Percentiles rank a stretch among this genome's conserved stretches.
These are phyloP conservation scores for Yamadazyma laniorum DNA, from an alignment of 805 yeast species.

Conservation along the genomic window DNA sequence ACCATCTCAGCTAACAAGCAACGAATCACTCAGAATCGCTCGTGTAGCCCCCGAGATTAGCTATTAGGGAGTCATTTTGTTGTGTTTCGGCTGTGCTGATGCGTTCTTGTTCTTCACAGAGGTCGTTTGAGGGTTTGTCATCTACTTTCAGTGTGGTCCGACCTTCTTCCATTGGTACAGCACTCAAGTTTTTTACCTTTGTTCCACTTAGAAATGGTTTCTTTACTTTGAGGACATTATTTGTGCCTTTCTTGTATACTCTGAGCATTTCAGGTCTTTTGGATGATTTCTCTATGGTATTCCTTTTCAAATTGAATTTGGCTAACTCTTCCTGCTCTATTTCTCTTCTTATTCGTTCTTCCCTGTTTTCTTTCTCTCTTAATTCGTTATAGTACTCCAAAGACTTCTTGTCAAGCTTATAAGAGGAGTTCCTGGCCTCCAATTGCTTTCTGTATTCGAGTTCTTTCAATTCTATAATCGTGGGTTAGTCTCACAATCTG, in stretches of 20 bases:
- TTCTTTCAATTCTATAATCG: constrained; percentile 27
- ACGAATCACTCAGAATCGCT: constrained; percentile 10
- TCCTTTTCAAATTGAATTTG: constrained; percentile 9
- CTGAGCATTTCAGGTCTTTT: constrained; percentile 1
- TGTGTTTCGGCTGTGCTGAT: too few relatives aligned
- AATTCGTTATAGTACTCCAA: constrained; percentile 33
- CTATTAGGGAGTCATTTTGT: too few relatives aligned
- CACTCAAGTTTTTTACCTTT: not conserved
- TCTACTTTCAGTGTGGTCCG: too few relatives aligned
- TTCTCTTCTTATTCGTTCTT: constrained; percentile 20
- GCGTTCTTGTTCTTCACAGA: too few relatives aligned
- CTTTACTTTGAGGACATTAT: not conserved
- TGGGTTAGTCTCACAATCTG: constrained; percentile 17
- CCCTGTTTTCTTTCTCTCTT: constrained; percentile 20
- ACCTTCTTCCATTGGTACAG: too few relatives aligned
- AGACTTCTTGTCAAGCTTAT: constrained; percentile 39
- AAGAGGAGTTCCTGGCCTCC: constrained; percentile 36
- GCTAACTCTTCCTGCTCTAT: constrained; percentile 19
- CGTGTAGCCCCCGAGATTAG: constrained; percentile 5
- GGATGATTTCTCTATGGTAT: not conserved
- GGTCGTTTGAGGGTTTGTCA: too few relatives aligned
- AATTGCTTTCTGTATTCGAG: constrained; percentile 28
- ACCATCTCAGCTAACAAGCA: too few relatives aligned
- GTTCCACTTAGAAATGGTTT: not conserved
- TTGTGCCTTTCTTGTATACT: not conserved